A percentile compares a stretch with the other conserved stretches of the same genome.
Conservation (phyloP, 306 rosid species). For the Prunus fruticosa region DNA sequence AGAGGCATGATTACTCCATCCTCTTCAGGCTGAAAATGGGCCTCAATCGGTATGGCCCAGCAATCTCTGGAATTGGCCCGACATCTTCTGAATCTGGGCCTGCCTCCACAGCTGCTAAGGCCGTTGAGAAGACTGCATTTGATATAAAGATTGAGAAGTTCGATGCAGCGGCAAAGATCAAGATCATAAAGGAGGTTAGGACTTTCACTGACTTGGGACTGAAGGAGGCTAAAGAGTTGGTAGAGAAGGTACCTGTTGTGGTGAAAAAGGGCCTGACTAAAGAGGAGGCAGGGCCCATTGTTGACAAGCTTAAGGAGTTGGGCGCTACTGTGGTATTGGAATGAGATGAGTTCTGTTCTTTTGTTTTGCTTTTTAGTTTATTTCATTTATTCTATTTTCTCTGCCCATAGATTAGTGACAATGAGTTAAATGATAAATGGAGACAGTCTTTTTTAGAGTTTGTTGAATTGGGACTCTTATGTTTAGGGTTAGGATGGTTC, state of each 20-base stretch:
- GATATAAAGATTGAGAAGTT: conserved; percentile 52
- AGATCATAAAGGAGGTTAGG: conserved; percentile 51
- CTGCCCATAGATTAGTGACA: neutral
- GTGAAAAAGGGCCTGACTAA: conserved; percentile 45
- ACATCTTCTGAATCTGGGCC: conserved; percentile 30
- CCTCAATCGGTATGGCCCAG: conserved; percentile 42
- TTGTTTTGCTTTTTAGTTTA: neutral
- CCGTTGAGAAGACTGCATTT: conserved; percentile 39
- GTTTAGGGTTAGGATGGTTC: too few species aligned
- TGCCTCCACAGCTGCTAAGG: conserved; percentile 27
- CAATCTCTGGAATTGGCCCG: conserved; percentile 24
- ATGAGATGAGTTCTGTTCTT: neutral
- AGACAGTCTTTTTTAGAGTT: neutral
- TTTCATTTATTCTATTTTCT: neutral
- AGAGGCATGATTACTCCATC: conserved; percentile 41
- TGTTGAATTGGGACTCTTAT: neutral
- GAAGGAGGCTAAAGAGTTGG: conserved; percentile 54
- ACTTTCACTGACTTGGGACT: conserved; percentile 45
- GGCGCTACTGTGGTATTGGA: conserved; percentile 15
- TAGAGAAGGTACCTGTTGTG: conserved; percentile 47
- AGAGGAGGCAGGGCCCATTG: conserved; percentile 40
- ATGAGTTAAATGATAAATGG: neutral
- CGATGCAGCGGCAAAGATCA: conserved; percentile 48
- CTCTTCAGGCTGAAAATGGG: conserved; percentile 49
- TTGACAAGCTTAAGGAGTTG: conserved; percentile 48